Percentiles rank a stretch among this genome's conserved stretches.
These are phyloP conservation scores for Sergeia podlipaevii DNA, from an alignment of 208 protist species.

Conservation along the genomic window DNA sequence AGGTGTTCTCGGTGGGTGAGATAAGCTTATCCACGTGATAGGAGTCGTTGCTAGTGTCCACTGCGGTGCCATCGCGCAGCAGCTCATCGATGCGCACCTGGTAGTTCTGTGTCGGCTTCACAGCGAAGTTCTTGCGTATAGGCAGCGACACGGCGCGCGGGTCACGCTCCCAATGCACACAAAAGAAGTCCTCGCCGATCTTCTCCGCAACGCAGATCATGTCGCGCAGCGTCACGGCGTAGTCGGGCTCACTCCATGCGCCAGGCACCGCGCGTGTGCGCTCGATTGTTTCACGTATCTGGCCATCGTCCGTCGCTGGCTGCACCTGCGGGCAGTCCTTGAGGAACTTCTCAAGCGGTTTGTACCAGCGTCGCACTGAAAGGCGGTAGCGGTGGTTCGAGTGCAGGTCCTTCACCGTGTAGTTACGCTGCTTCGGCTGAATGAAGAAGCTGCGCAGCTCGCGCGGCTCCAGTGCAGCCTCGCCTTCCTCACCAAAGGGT, in stretches of 20 bases:
- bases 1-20: constrained; percentile 18
- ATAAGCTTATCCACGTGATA: constrained; percentile 43
- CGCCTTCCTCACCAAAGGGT: constrained; percentile 42
- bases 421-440: constrained; percentile 44
- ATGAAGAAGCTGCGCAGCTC: constrained; percentile 31
- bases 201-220: constrained; percentile 71
- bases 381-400: constrained; percentile 77
- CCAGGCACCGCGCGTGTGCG: constrained; percentile 49
- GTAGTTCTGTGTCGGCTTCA: constrained; percentile 52
- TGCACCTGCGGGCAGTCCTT: neutral
- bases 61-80: constrained; percentile 30
- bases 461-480: neutral
- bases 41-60: constrained; percentile 26
- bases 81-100: constrained; percentile 79
- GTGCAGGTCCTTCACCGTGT: constrained; percentile 54
- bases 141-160: constrained; percentile 32
- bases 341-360: constrained; percentile 51
- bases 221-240: constrained; percentile 71
- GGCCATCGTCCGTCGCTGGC: constrained; percentile 13
- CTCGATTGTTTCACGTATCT: constrained; percentile 41
- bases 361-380: constrained; percentile 87
- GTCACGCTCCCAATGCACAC: constrained; percentile 78
- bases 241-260: constrained; percentile 70
- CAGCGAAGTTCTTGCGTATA: constrained; percentile 33
- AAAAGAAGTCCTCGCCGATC: constrained; percentile 80